Percentiles rank a stretch among this genome's conserved stretches.
Evolutionary conservation across 164 flowering plant species (phyloP).

Genomic region (Stephania yunnanensis): DNA sequence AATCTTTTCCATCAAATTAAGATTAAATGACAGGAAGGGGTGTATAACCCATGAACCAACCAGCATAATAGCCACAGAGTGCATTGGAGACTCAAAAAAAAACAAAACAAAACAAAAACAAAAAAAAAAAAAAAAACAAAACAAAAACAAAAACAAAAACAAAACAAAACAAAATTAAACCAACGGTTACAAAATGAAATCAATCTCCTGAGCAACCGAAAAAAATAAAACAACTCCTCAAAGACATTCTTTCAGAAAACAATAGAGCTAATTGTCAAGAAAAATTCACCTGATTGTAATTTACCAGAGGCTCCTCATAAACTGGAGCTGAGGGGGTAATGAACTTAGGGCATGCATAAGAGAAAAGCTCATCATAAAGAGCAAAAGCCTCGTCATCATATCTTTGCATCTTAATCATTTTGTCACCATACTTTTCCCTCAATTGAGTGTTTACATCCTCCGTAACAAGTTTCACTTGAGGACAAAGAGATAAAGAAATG

Average conservation of each 20-base stretch:
- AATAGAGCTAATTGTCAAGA: not conserved
- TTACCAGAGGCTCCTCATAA: slow-evolving; percentile 91
- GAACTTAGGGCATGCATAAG: slow-evolving; percentile 98
- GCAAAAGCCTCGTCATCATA: slow-evolving; percentile 91
- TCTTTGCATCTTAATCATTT: slow-evolving; percentile 92
- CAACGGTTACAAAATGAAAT: not conserved
- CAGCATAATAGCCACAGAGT: not conserved
- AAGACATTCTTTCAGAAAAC: not conserved
- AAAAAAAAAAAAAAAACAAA: too few species aligned
- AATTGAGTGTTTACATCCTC: slow-evolving; percentile 86
- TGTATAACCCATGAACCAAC: not conserved
- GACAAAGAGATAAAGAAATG: slow-evolving; percentile 78
- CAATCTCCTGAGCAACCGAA: not conserved
- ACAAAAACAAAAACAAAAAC: too few species aligned
- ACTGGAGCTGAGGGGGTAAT: slow-evolving; percentile 89
- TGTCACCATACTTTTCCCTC: slow-evolving; percentile 96
- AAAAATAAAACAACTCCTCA: not conserved
- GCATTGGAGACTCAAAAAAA: not conserved
- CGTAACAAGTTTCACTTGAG: slow-evolving; percentile 84
- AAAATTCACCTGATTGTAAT: slow-evolving; percentile 82
- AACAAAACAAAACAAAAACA: too few species aligned
- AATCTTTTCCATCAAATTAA: not conserved
- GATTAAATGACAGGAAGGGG: not conserved
- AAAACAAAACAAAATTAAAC: not conserved
- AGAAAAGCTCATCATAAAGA: slow-evolving; percentile 94